Conservation (phyloP, 768 basidiomycete genomes). For the Kwoniella botswanensis region DNA sequence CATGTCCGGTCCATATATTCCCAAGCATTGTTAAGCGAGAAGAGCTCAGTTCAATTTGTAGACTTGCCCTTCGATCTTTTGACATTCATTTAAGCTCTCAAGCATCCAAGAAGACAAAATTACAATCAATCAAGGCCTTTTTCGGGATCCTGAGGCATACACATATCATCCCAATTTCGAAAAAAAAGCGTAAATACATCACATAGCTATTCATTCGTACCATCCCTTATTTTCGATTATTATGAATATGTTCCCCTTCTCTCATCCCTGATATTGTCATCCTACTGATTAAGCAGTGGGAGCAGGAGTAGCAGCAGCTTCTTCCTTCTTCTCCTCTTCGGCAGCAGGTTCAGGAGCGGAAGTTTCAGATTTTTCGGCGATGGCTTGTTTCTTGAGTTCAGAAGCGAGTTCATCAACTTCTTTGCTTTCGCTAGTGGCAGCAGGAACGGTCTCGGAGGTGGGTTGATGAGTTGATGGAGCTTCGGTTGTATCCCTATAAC, state of each 20-base stretch:
- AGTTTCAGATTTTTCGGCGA: slow-evolving; percentile 53
- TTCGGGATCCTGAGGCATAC: background rate
- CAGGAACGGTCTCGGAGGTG: slow-evolving; percentile 19
- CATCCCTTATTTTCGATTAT: background rate
- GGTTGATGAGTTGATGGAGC: slow-evolving; percentile 48
- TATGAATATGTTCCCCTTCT: background rate
- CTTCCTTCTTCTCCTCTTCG: slow-evolving; percentile 44
- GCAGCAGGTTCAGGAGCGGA: slow-evolving; percentile 22
- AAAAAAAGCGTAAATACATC: background rate
- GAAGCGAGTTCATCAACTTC: slow-evolving; percentile 40
- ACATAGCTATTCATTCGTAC: background rate
- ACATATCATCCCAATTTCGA: background rate
- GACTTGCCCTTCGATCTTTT: too few species aligned
- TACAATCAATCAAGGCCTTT: background rate
- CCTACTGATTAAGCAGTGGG: slow-evolving; percentile 12
- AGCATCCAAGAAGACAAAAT: background rate
- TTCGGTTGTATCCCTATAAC: slow-evolving; percentile 27
- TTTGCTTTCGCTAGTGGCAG: slow-evolving; percentile 37
- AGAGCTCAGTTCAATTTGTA: too few species aligned
- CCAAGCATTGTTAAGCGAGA: too few species aligned
- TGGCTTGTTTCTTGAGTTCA: slow-evolving; percentile 36
- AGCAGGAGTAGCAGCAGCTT: slow-evolving; percentile 8
- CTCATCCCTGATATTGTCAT: background rate
- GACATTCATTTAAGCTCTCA: background rate
- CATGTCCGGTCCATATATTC: too few species aligned